These are phyloP conservation scores for Penstemon eatonii DNA, from an alignment of 257 asterid genomes.

Conservation along the genomic window DNA sequence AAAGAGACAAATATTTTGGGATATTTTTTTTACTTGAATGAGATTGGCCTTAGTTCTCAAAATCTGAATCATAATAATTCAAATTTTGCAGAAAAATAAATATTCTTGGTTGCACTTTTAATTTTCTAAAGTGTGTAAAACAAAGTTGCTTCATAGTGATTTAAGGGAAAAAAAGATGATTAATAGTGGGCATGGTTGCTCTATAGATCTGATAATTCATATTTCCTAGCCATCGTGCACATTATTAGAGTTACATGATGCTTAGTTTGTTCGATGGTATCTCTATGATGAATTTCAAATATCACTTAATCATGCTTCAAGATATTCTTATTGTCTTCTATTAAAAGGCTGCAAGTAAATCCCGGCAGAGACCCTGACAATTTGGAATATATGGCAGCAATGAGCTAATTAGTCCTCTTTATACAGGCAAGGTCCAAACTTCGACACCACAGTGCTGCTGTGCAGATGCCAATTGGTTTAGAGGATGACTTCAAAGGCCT, in stretches of 20 bases:
- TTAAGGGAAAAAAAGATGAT: too few relatives aligned
- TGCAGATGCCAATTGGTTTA: slow-evolving; percentile 93
- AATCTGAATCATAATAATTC: background rate
- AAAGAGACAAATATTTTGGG: background rate
- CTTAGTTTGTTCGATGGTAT: slow-evolving; percentile 5
- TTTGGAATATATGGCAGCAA: slow-evolving; percentile 21
- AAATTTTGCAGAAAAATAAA: slow-evolving; percentile 11
- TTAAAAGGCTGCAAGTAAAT: slow-evolving; percentile 3
- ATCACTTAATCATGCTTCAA: slow-evolving; percentile 14
- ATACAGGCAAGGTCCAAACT: slow-evolving; percentile 86
- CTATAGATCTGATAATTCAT: background rate
- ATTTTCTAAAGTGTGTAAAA: background rate
- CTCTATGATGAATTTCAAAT: slow-evolving; percentile 17
- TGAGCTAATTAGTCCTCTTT: slow-evolving; percentile 30
- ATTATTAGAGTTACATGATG: background rate
- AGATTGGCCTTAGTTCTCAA: background rate
- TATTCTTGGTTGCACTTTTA: background rate
- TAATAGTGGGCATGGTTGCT: too few relatives aligned
- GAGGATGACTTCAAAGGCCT: slow-evolving; percentile 97
- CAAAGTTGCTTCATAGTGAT: too few relatives aligned
- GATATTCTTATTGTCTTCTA: slow-evolving; percentile 8
- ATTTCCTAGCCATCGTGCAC: background rate
- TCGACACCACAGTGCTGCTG: slow-evolving; percentile 97
- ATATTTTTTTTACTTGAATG: background rate
- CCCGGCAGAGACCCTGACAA: background rate